Conservation (phyloP, 495 filamentous ascomycete genomes). For the Podospora pseudocomata region DNA sequence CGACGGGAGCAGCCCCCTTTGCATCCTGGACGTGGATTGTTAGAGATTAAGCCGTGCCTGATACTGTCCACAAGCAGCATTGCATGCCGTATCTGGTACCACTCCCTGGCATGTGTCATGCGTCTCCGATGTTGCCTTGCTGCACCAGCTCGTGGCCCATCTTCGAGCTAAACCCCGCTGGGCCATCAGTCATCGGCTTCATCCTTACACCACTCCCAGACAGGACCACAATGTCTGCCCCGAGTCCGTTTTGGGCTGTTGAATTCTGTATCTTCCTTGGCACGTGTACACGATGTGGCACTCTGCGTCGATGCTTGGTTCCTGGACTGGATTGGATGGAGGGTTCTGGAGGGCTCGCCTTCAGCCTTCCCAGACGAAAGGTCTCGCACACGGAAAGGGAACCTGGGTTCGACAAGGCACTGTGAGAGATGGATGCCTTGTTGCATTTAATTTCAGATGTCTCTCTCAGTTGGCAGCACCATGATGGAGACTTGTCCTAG, state of each 20-base stretch:
- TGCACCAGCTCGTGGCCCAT: not conserved
- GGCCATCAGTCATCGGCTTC: not conserved
- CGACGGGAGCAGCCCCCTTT: too few relatives aligned
- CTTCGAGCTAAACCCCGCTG: not conserved
- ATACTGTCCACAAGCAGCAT: not conserved
- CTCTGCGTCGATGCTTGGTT: not conserved
- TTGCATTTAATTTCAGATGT: not conserved
- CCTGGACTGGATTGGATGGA: not conserved
- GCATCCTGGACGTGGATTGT: not conserved
- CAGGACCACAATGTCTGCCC: not conserved
- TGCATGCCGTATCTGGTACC: conserved; percentile 2
- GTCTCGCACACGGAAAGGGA: not conserved
- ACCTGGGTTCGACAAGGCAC: not conserved
- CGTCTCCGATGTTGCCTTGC: not conserved
- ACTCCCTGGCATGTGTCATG: conserved; percentile 3
- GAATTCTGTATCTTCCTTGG: not conserved
- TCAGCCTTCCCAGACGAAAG: not conserved
- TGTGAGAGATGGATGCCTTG: not conserved
- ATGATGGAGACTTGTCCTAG: not conserved
- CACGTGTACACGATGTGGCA: conserved; percentile 2
- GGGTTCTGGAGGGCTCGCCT: not conserved
- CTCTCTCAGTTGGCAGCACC: not conserved
- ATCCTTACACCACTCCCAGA: not conserved
- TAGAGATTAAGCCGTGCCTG: not conserved
- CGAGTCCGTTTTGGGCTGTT: not conserved